Base-by-base conservation (phyloP, 306 rosid species). In the Coriaria nepalensis region DNA sequence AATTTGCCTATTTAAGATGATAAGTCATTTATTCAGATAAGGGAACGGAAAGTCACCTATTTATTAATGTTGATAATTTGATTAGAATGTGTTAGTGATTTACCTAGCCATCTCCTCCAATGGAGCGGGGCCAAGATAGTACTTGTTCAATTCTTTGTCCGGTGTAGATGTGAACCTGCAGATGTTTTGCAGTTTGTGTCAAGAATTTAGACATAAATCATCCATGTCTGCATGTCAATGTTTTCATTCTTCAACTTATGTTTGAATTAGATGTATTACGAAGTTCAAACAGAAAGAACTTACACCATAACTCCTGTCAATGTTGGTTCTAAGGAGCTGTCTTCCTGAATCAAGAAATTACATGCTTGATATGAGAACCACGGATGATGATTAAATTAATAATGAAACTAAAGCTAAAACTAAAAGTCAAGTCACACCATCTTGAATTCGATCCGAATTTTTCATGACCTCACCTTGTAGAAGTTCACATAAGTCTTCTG, bases 81-180 rank as follows among this genome's bases (percentile, higher is more conserved):
- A 20, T 20, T 20, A 20, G 29, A 20, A 7, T 12, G 10, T 7
- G 37, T 33, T 33, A 53, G 33, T 6, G 15, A 40, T 11, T 46
- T 77, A 90, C 98, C 93, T 67, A 52, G 98, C 96, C 98, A 85
- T 92, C 56, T 73, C 83, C 60, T 76, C 83, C 65, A 85, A 55
- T 4, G 94, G 88, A 40, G 96, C 98, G 67, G 96, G 96, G 45
- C 98, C 98, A 10, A 92, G 62, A 68, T 82, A 92, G 64, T 92
- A 92, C 66, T 82, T 82, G 83, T 92, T 92, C 13, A 65, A 62
- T 61, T 5, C 77, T 73, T 68, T 85, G 74, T 92, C 96, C 4
- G 78, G 87, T 10, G 96, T 85, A 9, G 98, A 85, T 45, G 94
- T 82, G 74, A 92, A 92, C 52, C 98, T 92, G 80, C 53, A 70